These are phyloP conservation scores for Tephrocybe sp. DNA, from an alignment of 768 basidiomycete genomes.

Conservation along the genomic window DNA sequence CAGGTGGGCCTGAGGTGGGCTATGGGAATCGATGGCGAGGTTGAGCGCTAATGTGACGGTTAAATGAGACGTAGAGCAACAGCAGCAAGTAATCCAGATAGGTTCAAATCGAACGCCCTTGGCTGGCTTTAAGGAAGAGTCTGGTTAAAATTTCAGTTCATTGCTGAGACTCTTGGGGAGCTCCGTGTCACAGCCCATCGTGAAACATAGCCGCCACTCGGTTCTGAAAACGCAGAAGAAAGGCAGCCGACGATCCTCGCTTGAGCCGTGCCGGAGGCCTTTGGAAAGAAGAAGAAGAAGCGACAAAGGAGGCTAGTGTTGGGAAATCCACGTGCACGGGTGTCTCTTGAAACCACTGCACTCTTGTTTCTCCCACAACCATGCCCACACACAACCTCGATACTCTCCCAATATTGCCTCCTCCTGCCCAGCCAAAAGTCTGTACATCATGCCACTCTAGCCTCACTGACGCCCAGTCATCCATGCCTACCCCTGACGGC, in stretches of 20 bases:
- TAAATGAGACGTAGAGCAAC: background rate
- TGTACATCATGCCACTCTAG: constrained; percentile 44
- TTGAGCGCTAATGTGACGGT: background rate
- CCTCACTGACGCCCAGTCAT: constrained; percentile 32
- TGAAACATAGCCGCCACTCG: background rate
- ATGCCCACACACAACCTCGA: constrained; percentile 52
- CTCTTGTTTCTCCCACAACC: constrained; percentile 1
- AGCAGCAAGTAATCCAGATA: background rate
- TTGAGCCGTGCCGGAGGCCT: background rate
- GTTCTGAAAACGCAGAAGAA: background rate
- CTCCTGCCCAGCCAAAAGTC: constrained; percentile 37
- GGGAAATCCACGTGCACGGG: constrained; percentile 17
- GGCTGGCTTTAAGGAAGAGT: background rate
- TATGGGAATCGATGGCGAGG: background rate
- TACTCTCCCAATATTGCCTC: constrained; percentile 20
- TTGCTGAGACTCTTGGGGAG: background rate
- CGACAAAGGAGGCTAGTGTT: background rate
- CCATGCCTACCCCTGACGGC: constrained; percentile 20
- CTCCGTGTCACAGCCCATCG: background rate
- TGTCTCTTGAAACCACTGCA: constrained; percentile 8
- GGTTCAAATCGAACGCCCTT: background rate
- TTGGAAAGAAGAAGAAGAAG: background rate
- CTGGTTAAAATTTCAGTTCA: background rate
- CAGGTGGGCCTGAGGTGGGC: too few species aligned
- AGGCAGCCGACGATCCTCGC: background rate